Percentiles rank a stretch among this genome's conserved stretches.
Conservation (phyloP, 2,329 filamentous ascomycete genomes). For the Calonectria honghensis region DNA sequence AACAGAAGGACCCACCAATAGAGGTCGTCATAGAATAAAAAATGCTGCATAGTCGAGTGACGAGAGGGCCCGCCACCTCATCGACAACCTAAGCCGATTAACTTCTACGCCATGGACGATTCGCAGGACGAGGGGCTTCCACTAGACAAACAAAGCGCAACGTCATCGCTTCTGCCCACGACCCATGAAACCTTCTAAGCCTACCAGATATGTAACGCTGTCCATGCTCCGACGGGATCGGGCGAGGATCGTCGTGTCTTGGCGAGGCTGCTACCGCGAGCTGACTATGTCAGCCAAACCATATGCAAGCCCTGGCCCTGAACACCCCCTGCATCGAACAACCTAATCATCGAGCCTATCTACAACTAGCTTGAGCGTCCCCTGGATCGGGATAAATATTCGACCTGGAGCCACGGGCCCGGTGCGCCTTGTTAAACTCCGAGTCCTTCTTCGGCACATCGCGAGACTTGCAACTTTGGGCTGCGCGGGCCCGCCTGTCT, state of each 20-base stretch:
- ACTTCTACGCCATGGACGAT: background rate
- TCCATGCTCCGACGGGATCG: background rate
- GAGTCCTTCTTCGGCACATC: background rate
- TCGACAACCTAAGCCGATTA: background rate
- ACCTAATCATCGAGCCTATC: conserved; percentile 1
- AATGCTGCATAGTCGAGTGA: background rate
- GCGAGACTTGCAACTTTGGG: background rate
- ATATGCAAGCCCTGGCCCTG: background rate
- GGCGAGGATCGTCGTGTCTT: background rate
- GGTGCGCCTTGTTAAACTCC: background rate
- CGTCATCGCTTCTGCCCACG: background rate
- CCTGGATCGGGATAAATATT: background rate
- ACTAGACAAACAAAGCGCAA: background rate
- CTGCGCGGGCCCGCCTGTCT: background rate
- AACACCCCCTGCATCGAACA: background rate
- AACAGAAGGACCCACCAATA: background rate
- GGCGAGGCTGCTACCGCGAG: background rate
- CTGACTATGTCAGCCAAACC: background rate
- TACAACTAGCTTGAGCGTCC: background rate
- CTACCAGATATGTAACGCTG: too few species aligned
- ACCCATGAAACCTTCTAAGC: background rate
- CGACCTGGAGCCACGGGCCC: background rate
- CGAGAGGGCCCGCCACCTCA: background rate
- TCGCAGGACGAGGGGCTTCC: background rate
- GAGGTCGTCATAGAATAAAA: background rate